Conservation (phyloP, 345 rosid species). For the Psidium guajava region DNA sequence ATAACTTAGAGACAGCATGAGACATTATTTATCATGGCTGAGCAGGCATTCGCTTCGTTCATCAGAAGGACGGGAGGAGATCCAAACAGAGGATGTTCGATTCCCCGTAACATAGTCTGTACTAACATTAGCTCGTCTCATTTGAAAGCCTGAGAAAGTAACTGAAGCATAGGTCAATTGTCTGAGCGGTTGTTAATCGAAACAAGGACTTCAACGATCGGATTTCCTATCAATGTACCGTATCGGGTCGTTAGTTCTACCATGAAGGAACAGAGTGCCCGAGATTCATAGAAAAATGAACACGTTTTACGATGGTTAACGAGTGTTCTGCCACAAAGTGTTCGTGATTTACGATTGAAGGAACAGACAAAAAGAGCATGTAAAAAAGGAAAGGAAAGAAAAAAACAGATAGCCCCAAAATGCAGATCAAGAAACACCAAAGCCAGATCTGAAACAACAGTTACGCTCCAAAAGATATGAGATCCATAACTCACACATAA, state of each 20-base stretch:
- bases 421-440: background rate
- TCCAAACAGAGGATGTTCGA: background rate
- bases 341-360: background rate
- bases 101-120: background rate
- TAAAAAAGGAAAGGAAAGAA: background rate
- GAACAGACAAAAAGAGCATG: background rate
- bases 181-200: background rate
- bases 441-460: background rate
- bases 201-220: background rate
- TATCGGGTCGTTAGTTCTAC: background rate
- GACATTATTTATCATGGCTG: background rate
- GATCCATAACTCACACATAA: background rate
- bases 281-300: background rate
- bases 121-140: background rate
- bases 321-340: background rate
- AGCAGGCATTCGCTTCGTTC: background rate
- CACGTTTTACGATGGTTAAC: background rate
- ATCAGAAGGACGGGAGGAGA: background rate
- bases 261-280: background rate
- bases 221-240: background rate
- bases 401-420: background rate
- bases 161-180: background rate
- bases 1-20: background rate
- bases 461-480: background rate
- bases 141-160: background rate